Conservation (phyloP, 768 basidiomycete species). For the Vararia minispora region DNA sequence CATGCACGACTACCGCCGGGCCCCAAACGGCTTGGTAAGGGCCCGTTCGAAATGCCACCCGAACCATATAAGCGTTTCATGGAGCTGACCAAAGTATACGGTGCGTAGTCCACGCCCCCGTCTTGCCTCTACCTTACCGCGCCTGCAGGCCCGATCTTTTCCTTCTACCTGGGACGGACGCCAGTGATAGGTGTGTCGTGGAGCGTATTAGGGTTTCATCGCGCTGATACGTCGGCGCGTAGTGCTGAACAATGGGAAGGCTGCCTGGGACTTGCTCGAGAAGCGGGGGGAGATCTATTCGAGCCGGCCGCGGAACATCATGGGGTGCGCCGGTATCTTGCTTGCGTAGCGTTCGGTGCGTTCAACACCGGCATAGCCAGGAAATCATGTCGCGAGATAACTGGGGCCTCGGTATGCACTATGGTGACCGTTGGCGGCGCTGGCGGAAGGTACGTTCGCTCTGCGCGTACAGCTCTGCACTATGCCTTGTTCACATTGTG, state of each 20-base stretch:
- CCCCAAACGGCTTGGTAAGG: too few relatives aligned
- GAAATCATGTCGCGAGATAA: conserved; percentile 5
- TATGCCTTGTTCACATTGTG: too few relatives aligned
- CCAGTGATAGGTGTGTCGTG: conserved; percentile 28
- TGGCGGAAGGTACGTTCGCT: conserved; percentile 8
- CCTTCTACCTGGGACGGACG: conserved; percentile 30
- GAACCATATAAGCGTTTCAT: too few relatives aligned
- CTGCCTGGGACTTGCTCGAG: conserved; percentile 17
- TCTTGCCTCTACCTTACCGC: too few relatives aligned
- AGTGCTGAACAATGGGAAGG: too few relatives aligned
- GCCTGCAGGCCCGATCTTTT: conserved; percentile 31
- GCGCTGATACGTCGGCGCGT: not conserved
- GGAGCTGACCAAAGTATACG: too few relatives aligned
- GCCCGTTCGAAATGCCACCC: too few relatives aligned
- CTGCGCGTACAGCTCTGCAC: too few relatives aligned
- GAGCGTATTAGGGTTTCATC: not conserved
- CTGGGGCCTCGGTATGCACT: conserved; percentile 3
- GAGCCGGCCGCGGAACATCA: conserved; percentile 11
- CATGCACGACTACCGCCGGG: too few relatives aligned
- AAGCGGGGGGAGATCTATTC: conserved; percentile 19
- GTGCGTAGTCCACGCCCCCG: too few relatives aligned
- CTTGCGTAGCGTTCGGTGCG: not conserved
- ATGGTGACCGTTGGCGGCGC: conserved; percentile 5
- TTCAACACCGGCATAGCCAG: not conserved
- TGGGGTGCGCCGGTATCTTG: conserved; percentile 3